Conservation (phyloP, 2,329 filamentous ascomycete species). For the Colletotrichum sublineola region DNA sequence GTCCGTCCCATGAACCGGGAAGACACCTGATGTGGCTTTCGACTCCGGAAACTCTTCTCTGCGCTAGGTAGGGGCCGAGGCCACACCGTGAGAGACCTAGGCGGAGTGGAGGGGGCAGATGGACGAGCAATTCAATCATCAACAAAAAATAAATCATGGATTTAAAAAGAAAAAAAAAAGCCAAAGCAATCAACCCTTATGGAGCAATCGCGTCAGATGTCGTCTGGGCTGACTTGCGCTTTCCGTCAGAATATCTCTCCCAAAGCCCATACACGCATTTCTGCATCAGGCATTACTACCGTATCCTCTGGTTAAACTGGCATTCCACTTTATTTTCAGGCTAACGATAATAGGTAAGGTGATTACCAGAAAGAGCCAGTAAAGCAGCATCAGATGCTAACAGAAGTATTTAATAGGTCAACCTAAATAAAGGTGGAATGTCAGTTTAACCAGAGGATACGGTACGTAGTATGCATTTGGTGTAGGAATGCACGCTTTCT, state of each 20-base stretch:
- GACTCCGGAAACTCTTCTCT: constrained; percentile 13
- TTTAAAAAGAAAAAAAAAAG: not conserved
- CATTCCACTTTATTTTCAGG: too few relatives aligned
- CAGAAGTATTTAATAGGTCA: too few relatives aligned
- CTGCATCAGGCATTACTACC: not conserved
- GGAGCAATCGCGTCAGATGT: not conserved
- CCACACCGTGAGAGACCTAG: not conserved
- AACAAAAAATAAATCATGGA: too few relatives aligned
- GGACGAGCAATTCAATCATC: not conserved
- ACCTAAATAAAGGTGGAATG: too few relatives aligned
- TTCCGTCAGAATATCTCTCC: not conserved
- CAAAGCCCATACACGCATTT: not conserved
- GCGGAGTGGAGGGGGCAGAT: not conserved
- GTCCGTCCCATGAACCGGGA: constrained; percentile 31
- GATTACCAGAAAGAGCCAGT: too few relatives aligned
- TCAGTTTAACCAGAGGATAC: too few relatives aligned
- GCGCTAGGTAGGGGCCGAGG: constrained; percentile 19
- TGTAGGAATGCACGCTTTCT: not conserved
- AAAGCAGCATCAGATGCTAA: too few relatives aligned
- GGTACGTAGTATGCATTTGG: not conserved
- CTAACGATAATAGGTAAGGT: too few relatives aligned
- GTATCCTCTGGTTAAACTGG: too few relatives aligned
- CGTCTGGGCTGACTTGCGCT: not conserved
- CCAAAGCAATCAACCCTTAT: not conserved
- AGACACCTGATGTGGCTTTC: constrained; percentile 13